Base-by-base conservation (phyloP, 805 yeast genomes). In the Lipomyces orientalis region DNA sequence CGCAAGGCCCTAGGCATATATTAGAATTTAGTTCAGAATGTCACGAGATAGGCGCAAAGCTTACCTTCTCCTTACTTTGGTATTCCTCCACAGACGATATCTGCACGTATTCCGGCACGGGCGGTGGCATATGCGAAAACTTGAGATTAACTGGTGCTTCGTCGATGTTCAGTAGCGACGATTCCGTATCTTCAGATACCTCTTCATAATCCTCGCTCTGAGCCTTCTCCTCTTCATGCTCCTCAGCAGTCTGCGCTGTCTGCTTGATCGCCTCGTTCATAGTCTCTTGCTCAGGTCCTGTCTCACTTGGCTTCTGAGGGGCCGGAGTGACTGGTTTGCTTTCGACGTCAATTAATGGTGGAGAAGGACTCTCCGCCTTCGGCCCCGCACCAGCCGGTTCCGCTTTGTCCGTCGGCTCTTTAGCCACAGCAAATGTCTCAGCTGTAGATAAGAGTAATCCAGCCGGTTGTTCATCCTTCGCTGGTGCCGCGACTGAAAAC, bases 81-180 rank as follows among this genome's bases (percentile, higher is more conserved):
- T 34, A 34, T 12, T 37, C 34, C 12, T 59, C 60, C 29, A 46
- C 14, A 4, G 35, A 25, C 10, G 58, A n/a, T 49, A 60, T 16
- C 7, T n/a, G 56, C 10, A 55, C 12, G 52, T 64, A 59, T 16
- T 66, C 66, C 10, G 69, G 69, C 19, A 66, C 62, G 1, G 39
- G 25, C 22, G 64, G 64, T 9, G 64, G 55, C 34, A 52, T 22
- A 9, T 10, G 19, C 55, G 31, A 25, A 19, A 31, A 52, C n/a
- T 22, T 52, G 16, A 52, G 16, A 25, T 31, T 52, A 22, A 52
- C 16, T 0, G 55, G 55, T 25, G 55, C 34, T 8, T 52, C 55
- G 12, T 52, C 55, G 6, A 52, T 9, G 34, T 52, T 52, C 55
- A 52, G 31, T 31, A 52, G n/a, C 10, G 49, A 43, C 4, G 3